Base-by-base conservation (phyloP, 1,284 basidiomycete genomes). In the Caloboletus firmus region DNA sequence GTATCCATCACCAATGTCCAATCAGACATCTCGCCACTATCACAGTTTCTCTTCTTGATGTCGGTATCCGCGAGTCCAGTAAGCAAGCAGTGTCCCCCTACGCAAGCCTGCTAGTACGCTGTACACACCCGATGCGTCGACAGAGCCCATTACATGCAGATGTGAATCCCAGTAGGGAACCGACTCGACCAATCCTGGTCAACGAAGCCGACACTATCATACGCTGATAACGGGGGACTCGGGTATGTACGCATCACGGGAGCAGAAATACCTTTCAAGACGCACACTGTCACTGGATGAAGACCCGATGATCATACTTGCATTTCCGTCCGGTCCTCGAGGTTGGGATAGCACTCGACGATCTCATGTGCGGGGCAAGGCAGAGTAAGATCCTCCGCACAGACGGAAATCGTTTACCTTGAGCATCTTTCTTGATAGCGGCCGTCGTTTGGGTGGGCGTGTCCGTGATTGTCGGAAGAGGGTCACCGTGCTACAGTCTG, bases 321-420 rank as follows among this genome's bases (percentile, higher is more conserved):
- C 47, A 18, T 20, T 39, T 20, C 44, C 62, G n/a, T 59, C 49
- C 8, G 5, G 1, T 58, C 57, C 28, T 56, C 53, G 10, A 70
- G 62, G 15, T 69, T 60, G 2, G 66, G 67, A 59, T 67, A 73
- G n/a, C 64, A 64, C 17, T 62, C 54, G 49, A 74, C 45, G n/a
- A 76, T 64, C 40, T 69, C 63, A 43, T 73, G 69, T 6, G 68
- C 68, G 40, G 66, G 62, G 3, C 54, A 45, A 9, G 69, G 72
- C 4, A 56, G 36, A 20, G 9, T 8, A 46, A 3, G 69, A 70
- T 59, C 7, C 60, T 71, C 41, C 61, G 63, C 8, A 75, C 61
- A 9, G 62, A 55, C 0, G 68, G 68, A 30, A 73, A 65, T 18
- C 41, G 51, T 41, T 59, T 56, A 0, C 62, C 62, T 43, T 32